Conservation (phyloP, 768 basidiomycete genomes). For the Agrocybe praecox region DNA sequence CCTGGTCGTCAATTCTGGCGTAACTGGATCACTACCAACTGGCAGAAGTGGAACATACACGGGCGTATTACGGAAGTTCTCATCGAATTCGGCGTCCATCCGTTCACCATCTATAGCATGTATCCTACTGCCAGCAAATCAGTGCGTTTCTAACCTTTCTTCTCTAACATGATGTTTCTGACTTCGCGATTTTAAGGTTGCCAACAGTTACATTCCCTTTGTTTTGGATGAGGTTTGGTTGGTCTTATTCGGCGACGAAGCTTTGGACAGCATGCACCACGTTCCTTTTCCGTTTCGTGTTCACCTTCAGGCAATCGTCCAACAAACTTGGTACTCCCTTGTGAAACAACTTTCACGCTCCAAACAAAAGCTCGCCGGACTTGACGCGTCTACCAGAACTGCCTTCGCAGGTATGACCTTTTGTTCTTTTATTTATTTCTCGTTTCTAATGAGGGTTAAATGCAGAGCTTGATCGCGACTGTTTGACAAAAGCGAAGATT, state of each 20-base stretch:
- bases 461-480: constrained; percentile 16
- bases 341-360: not conserved
- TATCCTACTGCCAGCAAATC: not conserved
- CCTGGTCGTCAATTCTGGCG: constrained; percentile 5
- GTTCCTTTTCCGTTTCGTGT: not conserved
- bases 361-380: not conserved
- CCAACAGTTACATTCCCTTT: not conserved
- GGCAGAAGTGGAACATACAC: constrained; percentile 2
- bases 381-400: not conserved
- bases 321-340: not conserved
- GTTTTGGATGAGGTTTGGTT: not conserved
- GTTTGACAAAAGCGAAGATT: constrained; percentile 9
- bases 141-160: no score
- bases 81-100: not conserved
- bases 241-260: not conserved
- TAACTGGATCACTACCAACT: not conserved
- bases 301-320: not conserved
- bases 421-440: not conserved
- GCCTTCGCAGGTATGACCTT: constrained; percentile 2
- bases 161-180: no score
- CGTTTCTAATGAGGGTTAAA: not conserved
- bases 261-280: not conserved
- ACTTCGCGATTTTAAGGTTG: no score
- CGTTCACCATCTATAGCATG: not conserved
- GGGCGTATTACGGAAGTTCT: not conserved